These are phyloP conservation scores for Lasiodiplodia theobromae DNA, from an alignment of 2,329 filamentous ascomycete species.

Conservation along the genomic window DNA sequence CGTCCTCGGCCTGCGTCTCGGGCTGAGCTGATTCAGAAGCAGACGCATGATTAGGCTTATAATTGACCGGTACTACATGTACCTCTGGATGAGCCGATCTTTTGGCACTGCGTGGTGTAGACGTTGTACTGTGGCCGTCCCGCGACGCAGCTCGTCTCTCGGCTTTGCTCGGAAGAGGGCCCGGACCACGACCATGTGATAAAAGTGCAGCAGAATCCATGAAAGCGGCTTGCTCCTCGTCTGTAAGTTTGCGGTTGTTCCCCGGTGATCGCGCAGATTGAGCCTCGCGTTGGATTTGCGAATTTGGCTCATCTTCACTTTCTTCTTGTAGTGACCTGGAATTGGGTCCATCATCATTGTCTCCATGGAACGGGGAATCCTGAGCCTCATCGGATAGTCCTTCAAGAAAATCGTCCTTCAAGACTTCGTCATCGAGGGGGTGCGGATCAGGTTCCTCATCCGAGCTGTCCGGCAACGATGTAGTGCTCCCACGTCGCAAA, in stretches of 20 bases:
- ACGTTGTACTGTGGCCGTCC: background rate
- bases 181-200: slow-evolving; percentile 3
- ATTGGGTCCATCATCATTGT: background rate
- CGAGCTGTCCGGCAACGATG: background rate
- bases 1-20: background rate
- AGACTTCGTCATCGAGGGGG: background rate
- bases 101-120: background rate
- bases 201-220: background rate
- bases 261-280: background rate
- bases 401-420: slow-evolving; percentile 11
- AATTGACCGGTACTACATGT: background rate
- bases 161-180: background rate
- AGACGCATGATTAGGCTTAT: background rate
- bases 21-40: background rate
- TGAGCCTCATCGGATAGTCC: background rate
- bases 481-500: background rate
- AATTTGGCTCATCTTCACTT: background rate
- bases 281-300: slow-evolving; percentile 4
- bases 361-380: background rate
- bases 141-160: background rate
- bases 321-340: background rate
- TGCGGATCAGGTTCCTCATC: background rate
- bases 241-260: background rate
- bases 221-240: background rate
- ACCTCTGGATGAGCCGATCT: background rate